Conservation (phyloP, 202 grass and related monocot species). For the Setaria viridis region DNA sequence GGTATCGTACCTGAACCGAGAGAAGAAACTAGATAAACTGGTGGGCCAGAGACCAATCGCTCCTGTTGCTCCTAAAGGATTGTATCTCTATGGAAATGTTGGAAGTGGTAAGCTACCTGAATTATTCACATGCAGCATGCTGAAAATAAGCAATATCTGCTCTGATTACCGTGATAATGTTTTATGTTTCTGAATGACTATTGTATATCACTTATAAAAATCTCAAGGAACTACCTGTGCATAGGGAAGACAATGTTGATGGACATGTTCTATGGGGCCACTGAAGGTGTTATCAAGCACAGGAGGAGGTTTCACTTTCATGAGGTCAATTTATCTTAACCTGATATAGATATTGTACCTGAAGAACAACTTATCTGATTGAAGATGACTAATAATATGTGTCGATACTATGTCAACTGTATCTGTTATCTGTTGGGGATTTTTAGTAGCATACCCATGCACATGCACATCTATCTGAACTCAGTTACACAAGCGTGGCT, state of each 20-base stretch:
- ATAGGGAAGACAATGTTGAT: conserved; percentile 98
- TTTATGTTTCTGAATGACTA: background rate
- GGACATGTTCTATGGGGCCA: conserved; percentile 96
- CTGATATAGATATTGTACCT: conserved; percentile 20
- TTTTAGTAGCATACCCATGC: background rate
- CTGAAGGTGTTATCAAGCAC: conserved; percentile 85
- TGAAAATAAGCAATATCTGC: conserved; percentile 1
- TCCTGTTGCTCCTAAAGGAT: conserved; percentile 77
- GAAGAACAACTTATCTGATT: background rate
- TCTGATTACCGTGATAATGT: background rate
- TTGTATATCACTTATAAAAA: conserved; percentile 14
- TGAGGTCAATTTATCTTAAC: conserved; percentile 60
- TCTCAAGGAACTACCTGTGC: conserved; percentile 27
- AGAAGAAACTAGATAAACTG: conserved; percentile 76
- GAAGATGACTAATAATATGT: background rate
- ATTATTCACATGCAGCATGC: background rate
- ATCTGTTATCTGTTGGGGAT: background rate
- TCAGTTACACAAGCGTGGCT: background rate
- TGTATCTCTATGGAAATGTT: conserved; percentile 98
- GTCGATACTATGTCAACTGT: background rate
- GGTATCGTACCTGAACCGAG: conserved; percentile 93
- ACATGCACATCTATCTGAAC: background rate
- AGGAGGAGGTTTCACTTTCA: conserved; percentile 95
- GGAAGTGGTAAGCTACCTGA: conserved; percentile 76
- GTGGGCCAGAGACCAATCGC: conserved; percentile 77